phyloP scores from a whole-genome alignment of 2,329 filamentous ascomycete species.

The Cryphonectria japonica region DNA sequence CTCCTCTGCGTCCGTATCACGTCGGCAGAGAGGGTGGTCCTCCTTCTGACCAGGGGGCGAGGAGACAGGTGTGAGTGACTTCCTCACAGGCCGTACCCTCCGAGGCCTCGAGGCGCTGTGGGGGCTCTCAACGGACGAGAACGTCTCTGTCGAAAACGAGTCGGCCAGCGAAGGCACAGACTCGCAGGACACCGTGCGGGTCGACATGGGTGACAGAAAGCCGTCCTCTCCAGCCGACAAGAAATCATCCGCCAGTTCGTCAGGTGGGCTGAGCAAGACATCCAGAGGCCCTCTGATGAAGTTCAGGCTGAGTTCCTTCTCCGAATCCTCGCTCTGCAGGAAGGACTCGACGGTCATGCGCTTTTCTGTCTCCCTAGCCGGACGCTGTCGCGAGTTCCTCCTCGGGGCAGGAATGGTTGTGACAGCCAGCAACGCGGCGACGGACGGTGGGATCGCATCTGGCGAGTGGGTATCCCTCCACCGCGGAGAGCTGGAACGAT shows the following conservation, averaged over 20 bases:
- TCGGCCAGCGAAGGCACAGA: conserved; percentile 64
- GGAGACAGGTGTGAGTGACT: conserved; percentile 58
- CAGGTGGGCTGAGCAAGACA: conserved; percentile 62
- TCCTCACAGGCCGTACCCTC: conserved; percentile 48
- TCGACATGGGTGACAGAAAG: conserved; percentile 56
- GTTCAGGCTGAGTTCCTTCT: conserved; percentile 61
- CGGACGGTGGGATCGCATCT: conserved; percentile 60
- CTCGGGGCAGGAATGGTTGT: conserved; percentile 62
- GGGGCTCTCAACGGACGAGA: conserved; percentile 56
- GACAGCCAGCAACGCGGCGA: conserved; percentile 64
- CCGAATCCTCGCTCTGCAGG: conserved; percentile 57
- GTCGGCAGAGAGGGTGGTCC: conserved; percentile 54
- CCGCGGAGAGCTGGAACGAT: conserved; percentile 37
- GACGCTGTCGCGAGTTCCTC: conserved; percentile 38
- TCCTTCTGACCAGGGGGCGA: conserved; percentile 58
- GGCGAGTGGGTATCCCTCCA: conserved; percentile 52
- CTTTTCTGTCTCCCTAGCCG: conserved; percentile 37
- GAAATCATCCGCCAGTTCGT: conserved; percentile 58
- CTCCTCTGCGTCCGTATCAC: conserved; percentile 46
- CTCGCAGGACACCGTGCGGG: conserved; percentile 61
- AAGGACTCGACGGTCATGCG: conserved; percentile 61
- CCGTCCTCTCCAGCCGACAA: conserved; percentile 54
- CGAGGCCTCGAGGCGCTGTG: conserved; percentile 46
- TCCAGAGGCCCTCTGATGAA: conserved; percentile 61
- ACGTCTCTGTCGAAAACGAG: conserved; percentile 54